Evolutionary conservation across 208 protist species (phyloP), one percentile per base, ranked within the genome.

Genomic region (Vickermania spadyakhi): DNA sequence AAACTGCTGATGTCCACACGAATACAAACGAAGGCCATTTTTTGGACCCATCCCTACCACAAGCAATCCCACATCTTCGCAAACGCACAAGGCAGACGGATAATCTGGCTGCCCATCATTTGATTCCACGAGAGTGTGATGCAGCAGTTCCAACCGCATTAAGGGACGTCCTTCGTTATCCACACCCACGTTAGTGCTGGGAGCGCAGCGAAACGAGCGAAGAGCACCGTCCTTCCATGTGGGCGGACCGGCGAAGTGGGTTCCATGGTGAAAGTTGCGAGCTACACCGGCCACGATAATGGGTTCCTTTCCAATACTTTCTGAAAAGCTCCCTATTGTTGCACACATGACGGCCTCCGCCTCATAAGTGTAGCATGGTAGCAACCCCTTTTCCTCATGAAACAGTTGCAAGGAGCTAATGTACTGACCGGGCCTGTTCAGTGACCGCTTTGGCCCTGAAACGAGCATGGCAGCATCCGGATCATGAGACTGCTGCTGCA

Each of bases 351-450:
- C 77, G 28, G 77, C 80, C 29, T 91, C 86, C 30, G 77, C 74
- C 3, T 79, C 72, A 49, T 91, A 79, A 67, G 85, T 80, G 58
- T 84, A 73, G 7, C 80, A 80, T 30, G 79, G 73, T 26, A 77
- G 69, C 49, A 91, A 58, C 1, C 65, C 66, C 54, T 84, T 70
- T 2, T 58, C 73, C n/a, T 73, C 69, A 64, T 91, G 73, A 45
- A 86, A 90, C 30, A 93, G 70, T 66, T 93, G 86, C 29, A 93
- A 28, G 30, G 77, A 79, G 63, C 86, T 93, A 27, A 64, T 60
- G 72, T 93, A 87, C 21, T 64, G 41, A 68, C 89, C 77, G 18
- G 72, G 57, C 26, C 72, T 61, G 31, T 77, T 80, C 1, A 87
- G 73, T 21, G 81, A 85, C 28, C 80, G 78, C n/a, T 72, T 51